Evolutionary conservation across 768 basidiomycete species (phyloP).

Genomic region (Fomitopsis pulvina): DNA sequence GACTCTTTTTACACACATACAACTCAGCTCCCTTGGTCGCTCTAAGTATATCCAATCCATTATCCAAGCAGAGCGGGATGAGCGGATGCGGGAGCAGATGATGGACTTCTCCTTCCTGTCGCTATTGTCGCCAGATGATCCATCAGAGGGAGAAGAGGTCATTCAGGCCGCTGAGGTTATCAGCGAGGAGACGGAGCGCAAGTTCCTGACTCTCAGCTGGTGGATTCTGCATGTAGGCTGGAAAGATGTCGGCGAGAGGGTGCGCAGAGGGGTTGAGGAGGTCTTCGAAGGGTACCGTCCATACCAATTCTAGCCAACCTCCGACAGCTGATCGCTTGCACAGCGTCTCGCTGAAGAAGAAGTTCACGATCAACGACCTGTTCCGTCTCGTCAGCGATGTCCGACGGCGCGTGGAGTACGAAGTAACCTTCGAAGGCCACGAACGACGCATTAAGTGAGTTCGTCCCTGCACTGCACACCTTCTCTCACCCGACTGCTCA

Average conservation of each 20-base stretch:
- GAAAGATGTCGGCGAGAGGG: conserved; percentile 74
- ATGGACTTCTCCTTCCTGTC: conserved; percentile 34
- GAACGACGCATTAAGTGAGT: conserved; percentile 52
- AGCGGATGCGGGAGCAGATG: conserved; percentile 40
- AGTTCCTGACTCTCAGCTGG: conserved; percentile 85
- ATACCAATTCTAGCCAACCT: neutral
- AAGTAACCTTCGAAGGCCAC: conserved; percentile 52
- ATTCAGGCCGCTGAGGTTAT: conserved; percentile 31
- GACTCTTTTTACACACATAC: conserved; percentile 78
- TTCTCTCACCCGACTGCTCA: conserved; percentile 4
- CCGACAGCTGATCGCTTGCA: neutral
- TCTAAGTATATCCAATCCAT: conserved; percentile 72
- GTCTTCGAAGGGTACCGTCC: conserved; percentile 73
- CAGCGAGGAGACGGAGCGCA: conserved; percentile 64
- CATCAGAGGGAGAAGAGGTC: conserved; percentile 15
- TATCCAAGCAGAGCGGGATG: conserved; percentile 52
- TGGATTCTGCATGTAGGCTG: conserved; percentile 91
- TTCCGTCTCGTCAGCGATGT: conserved; percentile 66
- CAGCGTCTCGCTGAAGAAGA: conserved; percentile 81
- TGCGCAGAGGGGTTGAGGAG: conserved; percentile 68
- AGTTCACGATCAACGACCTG: conserved; percentile 64
- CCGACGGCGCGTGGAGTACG: conserved; percentile 69
- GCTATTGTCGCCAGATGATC: conserved; percentile 24
- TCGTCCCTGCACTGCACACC: conserved; percentile 1
- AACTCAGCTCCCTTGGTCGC: conserved; percentile 81